Conservation (phyloP, 345 rosid species). For the Pseudoturritis turrita region DNA sequence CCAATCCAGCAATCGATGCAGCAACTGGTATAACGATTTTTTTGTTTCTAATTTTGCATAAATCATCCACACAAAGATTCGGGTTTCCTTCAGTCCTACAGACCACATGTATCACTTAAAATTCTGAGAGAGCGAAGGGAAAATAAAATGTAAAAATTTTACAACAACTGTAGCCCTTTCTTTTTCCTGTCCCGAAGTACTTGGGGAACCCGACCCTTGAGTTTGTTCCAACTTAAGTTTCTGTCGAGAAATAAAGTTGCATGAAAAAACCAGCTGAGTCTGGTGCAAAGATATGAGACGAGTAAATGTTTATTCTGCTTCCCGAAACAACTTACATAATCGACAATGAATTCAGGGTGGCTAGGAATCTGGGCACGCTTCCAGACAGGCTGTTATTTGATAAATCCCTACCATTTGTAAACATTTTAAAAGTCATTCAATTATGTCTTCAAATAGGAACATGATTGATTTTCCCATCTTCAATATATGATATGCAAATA, state of each 20-base stretch:
- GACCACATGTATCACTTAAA: neutral
- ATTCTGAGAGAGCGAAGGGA: neutral
- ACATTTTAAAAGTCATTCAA: too few relatives aligned
- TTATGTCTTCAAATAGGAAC: too few relatives aligned
- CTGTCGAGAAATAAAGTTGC: constrained; percentile 3
- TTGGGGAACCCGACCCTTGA: constrained; percentile 31
- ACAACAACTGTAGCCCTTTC: constrained; percentile 21
- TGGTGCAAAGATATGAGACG: too few relatives aligned
- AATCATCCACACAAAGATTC: constrained; percentile 4
- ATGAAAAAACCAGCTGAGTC: too few relatives aligned
- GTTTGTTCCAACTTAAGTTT: constrained; percentile 31
- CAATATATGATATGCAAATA: too few relatives aligned
- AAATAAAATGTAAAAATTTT: neutral
- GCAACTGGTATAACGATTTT: constrained; percentile 3
- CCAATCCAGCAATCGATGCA: constrained; percentile 20
- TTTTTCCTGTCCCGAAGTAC: constrained; percentile 11
- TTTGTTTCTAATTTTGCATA: constrained; percentile 12
- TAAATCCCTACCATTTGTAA: too few relatives aligned
- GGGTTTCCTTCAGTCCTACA: constrained; percentile 23
- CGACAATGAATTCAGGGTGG: too few relatives aligned
- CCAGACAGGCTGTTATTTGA: too few relatives aligned
- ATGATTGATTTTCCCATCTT: too few relatives aligned
- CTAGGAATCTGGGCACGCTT: too few relatives aligned
- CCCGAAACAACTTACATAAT: neutral
- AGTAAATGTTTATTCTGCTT: neutral